Evolutionary conservation across 768 basidiomycete species (phyloP).

Genomic region (Nevesoporus exiguus): DNA sequence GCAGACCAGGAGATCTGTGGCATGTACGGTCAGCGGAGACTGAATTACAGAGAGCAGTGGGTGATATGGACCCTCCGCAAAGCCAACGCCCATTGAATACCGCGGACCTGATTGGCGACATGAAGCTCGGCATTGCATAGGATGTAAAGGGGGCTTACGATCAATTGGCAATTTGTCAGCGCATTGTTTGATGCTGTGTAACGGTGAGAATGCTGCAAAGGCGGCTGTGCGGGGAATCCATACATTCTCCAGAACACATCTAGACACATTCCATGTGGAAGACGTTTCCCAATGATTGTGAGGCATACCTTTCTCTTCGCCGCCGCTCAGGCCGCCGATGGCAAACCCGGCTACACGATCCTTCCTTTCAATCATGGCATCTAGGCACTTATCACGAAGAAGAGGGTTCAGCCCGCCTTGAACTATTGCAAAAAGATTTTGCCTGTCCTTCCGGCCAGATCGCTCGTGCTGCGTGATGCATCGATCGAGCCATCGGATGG

Average conservation of each 20-base stretch:
- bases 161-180: conserved; percentile 75
- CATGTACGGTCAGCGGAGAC: neutral
- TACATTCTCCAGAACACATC: conserved; percentile 86
- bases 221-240: conserved; percentile 19
- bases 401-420: conserved; percentile 78
- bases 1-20: conserved; percentile 79
- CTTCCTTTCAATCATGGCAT: conserved; percentile 77
- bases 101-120: conserved; percentile 57
- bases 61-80: conserved; percentile 69
- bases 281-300: conserved; percentile 3
- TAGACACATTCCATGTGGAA: conserved; percentile 27
- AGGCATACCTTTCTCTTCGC: conserved; percentile 79
- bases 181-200: conserved; percentile 75
- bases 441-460: conserved; percentile 59
- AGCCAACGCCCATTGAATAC: conserved; percentile 92
- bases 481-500: conserved; percentile 86
- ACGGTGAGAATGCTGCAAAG: conserved; percentile 9
- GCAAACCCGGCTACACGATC: conserved; percentile 85
- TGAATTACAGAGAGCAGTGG: neutral
- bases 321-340: conserved; percentile 86
- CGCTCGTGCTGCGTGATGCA: conserved; percentile 74
- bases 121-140: conserved; percentile 7
- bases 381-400: conserved; percentile 72
- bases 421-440: conserved; percentile 90
- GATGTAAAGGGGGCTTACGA: conserved; percentile 41